Evolutionary conservation across 371 early-diverging fungal genomes (phyloP), one percentile per base, ranked within the genome.

Genomic region (Parasitella parasitica): DNA sequence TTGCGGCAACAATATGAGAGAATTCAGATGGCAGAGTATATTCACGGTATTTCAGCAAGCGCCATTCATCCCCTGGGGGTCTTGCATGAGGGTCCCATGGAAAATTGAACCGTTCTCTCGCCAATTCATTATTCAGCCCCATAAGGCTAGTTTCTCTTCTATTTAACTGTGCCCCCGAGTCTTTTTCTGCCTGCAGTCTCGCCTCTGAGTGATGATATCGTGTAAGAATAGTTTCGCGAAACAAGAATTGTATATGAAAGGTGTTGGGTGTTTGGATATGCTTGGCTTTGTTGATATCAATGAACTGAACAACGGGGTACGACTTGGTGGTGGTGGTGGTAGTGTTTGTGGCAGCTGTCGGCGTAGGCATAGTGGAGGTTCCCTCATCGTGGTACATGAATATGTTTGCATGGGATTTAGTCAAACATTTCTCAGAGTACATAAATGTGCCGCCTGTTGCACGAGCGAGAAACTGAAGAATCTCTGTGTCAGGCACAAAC

Each of bases 401-500:
- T 30, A 36, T 27, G 28, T 48, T 57, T 7, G 50, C 26, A 20
- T 38, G 16, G 13, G 53, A 20, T 38, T 57, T 56, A 4, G 56
- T 38, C 46, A 75, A 74, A 57, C 90, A 91, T 51, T 91, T 86
- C 36, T 86, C 82, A 6, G 91, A 87, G 60, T 92, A 96, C 50
- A 93, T 71, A 63, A 95, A 93, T 28, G 81, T 84, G 2, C 97
- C 97, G 27, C 81, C 83, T 1, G 94, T 86, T 1, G 95, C 85
- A 16, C 86, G 82, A 0, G 96, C 86, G 35, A 96, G 70, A 67
- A 92, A 96, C 3, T 89, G 76, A 1, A 97, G 77, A 28, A 90
- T 84, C 64, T 96, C 97, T 52, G 86, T 93, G 69, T 97, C 94
- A 38, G 91, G 91, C 7, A 96, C 89, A 71, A 91, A 91, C 0